A percentile compares a stretch with the other conserved stretches of the same genome.
Evolutionary conservation across 2,329 filamentous ascomycete genomes (phyloP).

Genomic region (Penicillium crustosum): DNA sequence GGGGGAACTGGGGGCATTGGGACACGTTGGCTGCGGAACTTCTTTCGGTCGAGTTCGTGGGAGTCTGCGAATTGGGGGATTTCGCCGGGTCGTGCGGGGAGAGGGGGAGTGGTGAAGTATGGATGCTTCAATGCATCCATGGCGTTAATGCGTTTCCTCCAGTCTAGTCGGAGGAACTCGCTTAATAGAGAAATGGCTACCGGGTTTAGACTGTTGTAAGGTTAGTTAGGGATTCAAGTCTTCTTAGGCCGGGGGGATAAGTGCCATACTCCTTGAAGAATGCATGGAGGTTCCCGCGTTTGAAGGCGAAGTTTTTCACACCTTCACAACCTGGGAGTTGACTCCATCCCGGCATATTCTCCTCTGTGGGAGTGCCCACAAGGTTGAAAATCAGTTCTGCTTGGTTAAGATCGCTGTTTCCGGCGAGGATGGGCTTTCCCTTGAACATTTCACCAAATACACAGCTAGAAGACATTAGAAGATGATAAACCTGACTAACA

Average conservation of each 20-base stretch:
- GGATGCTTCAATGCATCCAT: conserved; percentile 89
- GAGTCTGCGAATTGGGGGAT: conserved; percentile 92
- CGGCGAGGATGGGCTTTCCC: conserved; percentile 86
- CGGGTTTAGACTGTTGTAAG: conserved; percentile 57
- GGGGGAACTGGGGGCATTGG: conserved; percentile 86
- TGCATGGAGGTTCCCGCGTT: conserved; percentile 65
- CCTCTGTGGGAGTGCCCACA: conserved; percentile 83
- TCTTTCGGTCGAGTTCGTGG: conserved; percentile 91
- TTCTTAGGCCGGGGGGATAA: not conserved
- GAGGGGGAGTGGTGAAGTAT: conserved; percentile 79
- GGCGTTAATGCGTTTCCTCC: conserved; percentile 84
- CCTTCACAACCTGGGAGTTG: conserved; percentile 77
- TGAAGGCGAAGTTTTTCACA: conserved; percentile 61
- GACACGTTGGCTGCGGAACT: conserved; percentile 81
- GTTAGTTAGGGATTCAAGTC: not conserved
- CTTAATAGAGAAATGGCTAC: conserved; percentile 75
- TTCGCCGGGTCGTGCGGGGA: conserved; percentile 78
- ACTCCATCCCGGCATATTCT: conserved; percentile 90
- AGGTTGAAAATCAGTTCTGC: conserved; percentile 92
- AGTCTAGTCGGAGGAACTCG: conserved; percentile 84
- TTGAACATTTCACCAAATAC: conserved; percentile 98
- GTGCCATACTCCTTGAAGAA: conserved; percentile 69
- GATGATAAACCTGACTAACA: not conserved
- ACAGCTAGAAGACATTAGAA: conserved; percentile 58
- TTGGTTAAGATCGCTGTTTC: conserved; percentile 85